These are phyloP conservation scores for Xerocomus minutiporus DNA, from an alignment of 1,284 basidiomycete genomes.

Conservation along the genomic window DNA sequence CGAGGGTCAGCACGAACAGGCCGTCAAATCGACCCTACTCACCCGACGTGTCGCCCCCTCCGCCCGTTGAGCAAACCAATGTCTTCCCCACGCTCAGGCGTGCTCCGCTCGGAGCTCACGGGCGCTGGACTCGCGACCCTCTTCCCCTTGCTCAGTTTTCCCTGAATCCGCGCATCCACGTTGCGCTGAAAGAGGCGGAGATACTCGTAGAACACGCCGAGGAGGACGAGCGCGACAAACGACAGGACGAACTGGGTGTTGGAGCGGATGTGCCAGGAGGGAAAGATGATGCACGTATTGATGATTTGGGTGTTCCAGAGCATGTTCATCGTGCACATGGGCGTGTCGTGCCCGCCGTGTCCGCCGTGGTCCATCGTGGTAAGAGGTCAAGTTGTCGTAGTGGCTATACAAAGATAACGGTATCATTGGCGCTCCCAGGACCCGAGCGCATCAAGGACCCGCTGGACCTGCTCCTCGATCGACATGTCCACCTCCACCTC, in stretches of 20 bases:
- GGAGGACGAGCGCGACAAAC: constrained; percentile 54
- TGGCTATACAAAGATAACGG: constrained; percentile 1
- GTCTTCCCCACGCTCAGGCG: constrained; percentile 44
- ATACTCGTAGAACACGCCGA: constrained; percentile 73
- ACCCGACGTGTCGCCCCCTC: constrained; percentile 41
- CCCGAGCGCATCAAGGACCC: neutral
- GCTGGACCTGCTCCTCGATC: constrained; percentile 55
- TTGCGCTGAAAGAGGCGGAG: constrained; percentile 56
- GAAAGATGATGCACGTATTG: constrained; percentile 74
- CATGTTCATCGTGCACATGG: constrained; percentile 64
- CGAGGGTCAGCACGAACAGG: neutral
- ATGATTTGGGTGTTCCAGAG: constrained; percentile 74
- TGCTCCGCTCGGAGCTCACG: constrained; percentile 40
- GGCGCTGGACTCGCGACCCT: constrained; percentile 28
- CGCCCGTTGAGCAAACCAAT: constrained; percentile 51
- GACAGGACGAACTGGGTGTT: constrained; percentile 54
- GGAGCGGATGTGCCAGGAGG: constrained; percentile 66
- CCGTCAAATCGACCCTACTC: constrained; percentile 2
- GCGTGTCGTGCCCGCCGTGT: constrained; percentile 48
- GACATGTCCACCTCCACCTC: constrained; percentile 55
- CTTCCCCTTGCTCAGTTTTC: constrained; percentile 47
- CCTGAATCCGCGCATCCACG: constrained; percentile 57
- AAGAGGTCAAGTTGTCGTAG: neutral
- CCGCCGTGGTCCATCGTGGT: constrained; percentile 39
- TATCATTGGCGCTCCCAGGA: no score